phyloP scores from a whole-genome alignment of 495 filamentous ascomycete species.

The Xylaria sp. region DNA sequence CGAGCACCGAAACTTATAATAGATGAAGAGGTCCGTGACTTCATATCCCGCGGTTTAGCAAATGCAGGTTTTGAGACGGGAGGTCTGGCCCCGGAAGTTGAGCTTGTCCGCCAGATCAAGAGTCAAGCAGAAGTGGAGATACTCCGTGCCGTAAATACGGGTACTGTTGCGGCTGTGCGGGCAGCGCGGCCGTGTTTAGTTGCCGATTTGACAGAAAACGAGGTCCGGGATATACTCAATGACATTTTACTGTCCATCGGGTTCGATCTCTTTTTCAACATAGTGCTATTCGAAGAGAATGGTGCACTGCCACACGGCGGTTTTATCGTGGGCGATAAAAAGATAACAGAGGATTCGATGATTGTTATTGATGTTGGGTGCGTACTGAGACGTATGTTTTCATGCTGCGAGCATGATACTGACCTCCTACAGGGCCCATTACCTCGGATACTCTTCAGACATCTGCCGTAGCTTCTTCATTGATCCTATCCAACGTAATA shows the following conservation, averaged over 20 bases:
- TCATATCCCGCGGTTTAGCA: slow-evolving; percentile 58
- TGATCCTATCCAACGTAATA: slow-evolving; percentile 15
- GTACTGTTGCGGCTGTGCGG: slow-evolving; percentile 61
- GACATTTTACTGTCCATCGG: slow-evolving; percentile 54
- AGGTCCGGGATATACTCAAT: slow-evolving; percentile 58
- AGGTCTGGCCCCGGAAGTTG: slow-evolving; percentile 54
- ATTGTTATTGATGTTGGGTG: slow-evolving; percentile 64
- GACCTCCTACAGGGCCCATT: slow-evolving; percentile 50
- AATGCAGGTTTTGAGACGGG: slow-evolving; percentile 54
- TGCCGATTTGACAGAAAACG: slow-evolving; percentile 57
- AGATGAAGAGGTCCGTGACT: slow-evolving; percentile 65
- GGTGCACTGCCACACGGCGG: slow-evolving; percentile 62
- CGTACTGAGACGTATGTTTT: slow-evolving; percentile 17
- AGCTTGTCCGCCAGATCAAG: slow-evolving; percentile 60
- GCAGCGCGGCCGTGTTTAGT: slow-evolving; percentile 61
- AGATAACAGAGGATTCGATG: slow-evolving; percentile 56
- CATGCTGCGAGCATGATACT: slow-evolving; percentile 11
- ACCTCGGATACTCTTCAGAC: slow-evolving; percentile 64
- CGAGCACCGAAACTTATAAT: slow-evolving; percentile 55
- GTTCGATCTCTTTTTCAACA: slow-evolving; percentile 61
- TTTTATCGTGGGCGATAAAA: slow-evolving; percentile 54
- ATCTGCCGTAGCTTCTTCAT: slow-evolving; percentile 64
- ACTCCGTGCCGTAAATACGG: slow-evolving; percentile 63
- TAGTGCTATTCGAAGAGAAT: slow-evolving; percentile 64
- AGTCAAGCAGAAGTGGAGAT: slow-evolving; percentile 55